Base-by-base conservation (phyloP, 441 rosid species). In the Pelargonium myrrhifolium region DNA sequence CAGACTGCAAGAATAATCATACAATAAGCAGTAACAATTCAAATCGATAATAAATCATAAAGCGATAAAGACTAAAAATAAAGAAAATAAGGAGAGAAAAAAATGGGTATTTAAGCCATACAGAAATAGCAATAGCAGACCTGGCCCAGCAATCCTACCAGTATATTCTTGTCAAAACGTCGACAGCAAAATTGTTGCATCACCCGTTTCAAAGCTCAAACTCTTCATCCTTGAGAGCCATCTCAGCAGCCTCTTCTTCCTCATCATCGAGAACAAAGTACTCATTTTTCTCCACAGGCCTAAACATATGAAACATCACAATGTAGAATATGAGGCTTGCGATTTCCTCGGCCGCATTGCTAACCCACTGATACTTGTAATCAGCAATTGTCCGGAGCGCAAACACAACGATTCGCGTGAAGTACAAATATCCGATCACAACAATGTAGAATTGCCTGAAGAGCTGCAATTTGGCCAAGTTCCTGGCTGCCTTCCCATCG, bases 391-490 rank as follows among this genome's bases (percentile, higher is more conserved):
- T 94, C 85, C 78, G 89, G 18, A 92, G 74, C 0, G 99, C 97
- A 75, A 94, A 94, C 67, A 94, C 99, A 28, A 92, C 99, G 26
- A 92, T 94, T 67, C 99, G 77, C 0, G 99, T 94, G 69, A 92
- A 92, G 75, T 89, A 86, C 68, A 92, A 71, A 75, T 92, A 94
- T 4, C 96, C 97, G 4, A 92, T 89, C 3, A 92, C 98, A 15
- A 94, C 90, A 59, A 94, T 84, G 42, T 92, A 94, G 60, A 94
- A 94, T 72, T 94, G 96, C 74, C 99, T 89, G 69, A 94, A 94
- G 74, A 89, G 67, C 12, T 88, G 87, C 67, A 92, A 75, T 66
- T 94, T 92, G 0, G 97, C 92, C 75, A 92, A 76, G 76, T 94
- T 94, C 75, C 85, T 84, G 0, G 98, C 99, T 0, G 97, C 98